Base-by-base conservation (phyloP, 2,329 filamentous ascomycete genomes). In the Xylaria hypoxylon region DNA sequence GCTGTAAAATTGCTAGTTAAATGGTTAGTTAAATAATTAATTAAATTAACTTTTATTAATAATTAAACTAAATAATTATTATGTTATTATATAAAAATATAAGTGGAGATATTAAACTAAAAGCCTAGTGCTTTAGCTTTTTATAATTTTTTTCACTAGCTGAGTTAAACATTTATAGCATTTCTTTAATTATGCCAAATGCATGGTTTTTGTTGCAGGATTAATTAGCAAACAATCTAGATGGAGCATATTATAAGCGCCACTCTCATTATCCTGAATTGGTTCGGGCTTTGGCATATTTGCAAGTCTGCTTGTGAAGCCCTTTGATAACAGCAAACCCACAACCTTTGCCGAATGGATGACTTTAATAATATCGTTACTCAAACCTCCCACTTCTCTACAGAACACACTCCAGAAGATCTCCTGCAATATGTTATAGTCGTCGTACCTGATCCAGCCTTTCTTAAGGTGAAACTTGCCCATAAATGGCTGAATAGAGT, bases 301-400 rank as follows among this genome's bases (percentile, higher is more conserved):
- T 19, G 73, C 74, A 62, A 82, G 76, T 10, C 80, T 77, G 65
- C 74, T 76, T 1, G 78, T 82, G 62, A 82, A 82, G 6, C 79
- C 80, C 44, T 61, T 40, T 1, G 75, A 79, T 2, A 76, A 64
- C n/a, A 82, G 57, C 44, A 79, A 47, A 0, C 80, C 80, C 3
- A 76, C 44, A 35, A 76, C 69, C 45, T 78, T 78, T 62, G 79
- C 78, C 10, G 69, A 24, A 57, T 77, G 76, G 47, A 81, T 78
- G 6, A 61, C 64, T 47, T 59, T 44, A 33, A 77, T 53, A 0
- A 53, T 71, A 4, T 79, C 71, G 11, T 72, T 64, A 15, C 56
- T 40, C 58, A 80, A 26, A 1, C 68, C 71, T 56, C 76, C 77
- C 15, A 75, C 73, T 53, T 80, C 73, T 4, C 67, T 3, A 1